Conservation (phyloP, 257 asterid species). For the Nicotiana tabacum region DNA sequence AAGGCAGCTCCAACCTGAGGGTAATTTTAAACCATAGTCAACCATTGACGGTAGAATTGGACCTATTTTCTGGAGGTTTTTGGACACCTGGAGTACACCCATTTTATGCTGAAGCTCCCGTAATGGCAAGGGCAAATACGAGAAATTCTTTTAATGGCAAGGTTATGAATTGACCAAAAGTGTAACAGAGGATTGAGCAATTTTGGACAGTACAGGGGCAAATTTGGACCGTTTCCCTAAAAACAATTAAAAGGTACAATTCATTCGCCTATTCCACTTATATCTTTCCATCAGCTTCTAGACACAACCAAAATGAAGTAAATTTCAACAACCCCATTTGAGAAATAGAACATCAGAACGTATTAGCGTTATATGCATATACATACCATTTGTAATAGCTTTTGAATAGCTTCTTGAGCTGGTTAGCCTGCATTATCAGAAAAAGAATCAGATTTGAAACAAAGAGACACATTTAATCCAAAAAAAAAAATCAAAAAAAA, state of each 20-base stretch:
- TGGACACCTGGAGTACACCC: no score
- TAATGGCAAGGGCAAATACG: no score
- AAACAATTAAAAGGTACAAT: neutral
- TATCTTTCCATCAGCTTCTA: neutral
- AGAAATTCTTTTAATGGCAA: no score
- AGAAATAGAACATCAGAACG: neutral
- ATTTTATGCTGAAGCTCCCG: no score
- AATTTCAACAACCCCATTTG: neutral
- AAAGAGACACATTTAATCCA: neutral
- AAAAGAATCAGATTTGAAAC: neutral
- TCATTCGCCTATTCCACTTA: neutral
- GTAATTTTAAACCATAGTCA: no score
- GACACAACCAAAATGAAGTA: neutral
- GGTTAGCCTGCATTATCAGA: conserved; percentile 21
- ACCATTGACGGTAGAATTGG: no score
- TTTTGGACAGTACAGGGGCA: no score
- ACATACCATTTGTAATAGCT: conserved; percentile 18
- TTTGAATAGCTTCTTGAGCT: conserved; percentile 28
- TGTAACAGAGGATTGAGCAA: no score
- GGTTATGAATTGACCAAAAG: no score
- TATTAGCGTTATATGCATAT: neutral
- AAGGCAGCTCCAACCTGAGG: no score
- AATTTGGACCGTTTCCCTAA: no score
- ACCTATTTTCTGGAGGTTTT: no score
- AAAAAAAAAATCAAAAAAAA: neutral